Conservation (phyloP, 2,329 filamentous ascomycete species). For the Podosphaera xanthii region DNA sequence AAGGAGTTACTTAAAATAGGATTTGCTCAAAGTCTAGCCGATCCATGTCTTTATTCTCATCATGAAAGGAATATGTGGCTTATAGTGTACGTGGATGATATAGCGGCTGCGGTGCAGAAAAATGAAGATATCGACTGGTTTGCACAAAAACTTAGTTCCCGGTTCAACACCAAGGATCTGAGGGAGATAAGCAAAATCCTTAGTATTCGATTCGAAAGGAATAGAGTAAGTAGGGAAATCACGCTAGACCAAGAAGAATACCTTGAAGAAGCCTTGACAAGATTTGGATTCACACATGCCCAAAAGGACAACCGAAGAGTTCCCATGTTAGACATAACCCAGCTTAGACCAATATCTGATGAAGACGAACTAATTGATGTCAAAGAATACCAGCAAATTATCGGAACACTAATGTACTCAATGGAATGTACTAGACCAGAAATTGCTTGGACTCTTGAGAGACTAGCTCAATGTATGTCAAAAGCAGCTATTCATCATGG, state of each 20-base stretch:
- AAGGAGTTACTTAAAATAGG: not conserved
- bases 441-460: not conserved
- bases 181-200: constrained; percentile 1
- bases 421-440: not conserved
- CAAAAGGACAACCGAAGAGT: not conserved
- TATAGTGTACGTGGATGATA: not conserved
- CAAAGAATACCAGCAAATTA: not conserved
- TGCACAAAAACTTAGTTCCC: not conserved
- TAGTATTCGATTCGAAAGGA: not conserved
- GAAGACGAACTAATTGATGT: not conserved
- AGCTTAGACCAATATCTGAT: not conserved
- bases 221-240: not conserved
- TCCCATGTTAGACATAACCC: not conserved
- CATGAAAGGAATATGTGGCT: not conserved
- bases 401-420: not conserved
- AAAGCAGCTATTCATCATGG: too few species aligned
- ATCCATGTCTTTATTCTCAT: not conserved
- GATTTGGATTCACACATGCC: not conserved
- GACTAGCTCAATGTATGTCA: too few species aligned
- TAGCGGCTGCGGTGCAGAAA: not conserved
- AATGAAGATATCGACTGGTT: not conserved
- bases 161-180: not conserved
- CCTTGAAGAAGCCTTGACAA: not conserved
- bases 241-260: not conserved
- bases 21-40: not conserved